Evolutionary conservation across 164 flowering plant species (phyloP).

Genomic region (Warburgia ugandensis): DNA sequence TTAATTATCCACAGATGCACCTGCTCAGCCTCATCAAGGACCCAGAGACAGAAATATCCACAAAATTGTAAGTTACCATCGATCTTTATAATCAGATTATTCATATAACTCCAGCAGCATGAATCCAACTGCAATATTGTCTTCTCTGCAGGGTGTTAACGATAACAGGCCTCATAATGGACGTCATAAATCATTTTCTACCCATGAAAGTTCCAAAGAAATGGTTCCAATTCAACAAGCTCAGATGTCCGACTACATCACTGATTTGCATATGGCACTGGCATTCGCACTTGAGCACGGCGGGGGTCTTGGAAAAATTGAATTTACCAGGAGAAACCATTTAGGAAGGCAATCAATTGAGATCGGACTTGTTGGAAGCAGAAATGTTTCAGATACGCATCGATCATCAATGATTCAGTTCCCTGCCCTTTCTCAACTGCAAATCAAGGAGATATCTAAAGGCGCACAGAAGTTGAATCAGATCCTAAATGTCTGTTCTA

Average conservation of each 20-base stretch:
- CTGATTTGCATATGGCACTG: slow-evolving; percentile 58
- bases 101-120: no score
- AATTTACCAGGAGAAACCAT: slow-evolving; percentile 31
- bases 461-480: slow-evolving; percentile 74
- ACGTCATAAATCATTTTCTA: slow-evolving; percentile 15
- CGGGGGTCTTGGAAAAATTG: slow-evolving; percentile 30
- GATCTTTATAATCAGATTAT: no score
- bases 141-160: not conserved
- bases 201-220: slow-evolving; percentile 34
- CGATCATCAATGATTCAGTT: slow-evolving; percentile 13
- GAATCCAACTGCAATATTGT: not conserved
- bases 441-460: slow-evolving; percentile 59
- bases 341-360: slow-evolving; percentile 33
- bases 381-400: slow-evolving; percentile 10
- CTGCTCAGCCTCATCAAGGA: slow-evolving; percentile 35
- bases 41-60: slow-evolving; percentile 24
- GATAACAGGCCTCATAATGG: slow-evolving; percentile 8
- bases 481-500: slow-evolving; percentile 55
- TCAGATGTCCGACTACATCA: slow-evolving; percentile 28
- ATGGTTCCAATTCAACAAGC: slow-evolving; percentile 41
- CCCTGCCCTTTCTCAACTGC: slow-evolving; percentile 41
- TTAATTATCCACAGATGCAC: slow-evolving; percentile 37
- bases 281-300: slow-evolving; percentile 56
- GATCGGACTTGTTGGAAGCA: slow-evolving; percentile 20
- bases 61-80: slow-evolving; percentile 32